Base-by-base conservation (phyloP, 257 asterid genomes). In the Mentha longifolia region DNA sequence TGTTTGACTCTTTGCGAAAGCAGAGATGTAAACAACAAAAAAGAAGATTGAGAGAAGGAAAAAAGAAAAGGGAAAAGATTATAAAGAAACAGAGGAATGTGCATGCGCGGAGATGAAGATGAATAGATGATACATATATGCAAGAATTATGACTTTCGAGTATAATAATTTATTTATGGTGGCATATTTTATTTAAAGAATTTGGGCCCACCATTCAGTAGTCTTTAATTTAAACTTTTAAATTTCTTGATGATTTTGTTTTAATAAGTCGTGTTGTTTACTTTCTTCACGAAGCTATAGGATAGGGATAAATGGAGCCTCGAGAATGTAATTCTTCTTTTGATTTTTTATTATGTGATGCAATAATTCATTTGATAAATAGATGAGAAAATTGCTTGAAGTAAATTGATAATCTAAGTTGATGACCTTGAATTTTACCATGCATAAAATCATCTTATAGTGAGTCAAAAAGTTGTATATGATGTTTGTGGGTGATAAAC, bases 1-100 rank as follows among this genome's bases (percentile, higher is more conserved):
- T 59, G 61, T 80, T 78, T 86, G 82, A 82, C 84, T 71, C 66
- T 69, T 20, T 22, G 55, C 59, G 16, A 64, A 51, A 78, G 79
- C 42, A 37, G 22, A 73, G 78, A 60, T 76, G 66, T 70, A 61
- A n/a, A n/a, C n/a, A n/a, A n/a, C n/a, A n/a, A n/a, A n/a, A n/a
- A 76, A 64, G 82, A 76, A 35, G 39, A 35, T 82, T 74, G 85
- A 77, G 62, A 75, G 66, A 57, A 16, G 55, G 46, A 49, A 8
- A 7, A 4, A 33, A 31, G 12, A 55, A 37, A 65, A 59, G 42
- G 13, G 22, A 15, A 35, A 61, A 50, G 19, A 45, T 45, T 64
- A 3, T 63, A 43, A 52, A 16, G 42, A 57, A 28, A 49, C 3
- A 67, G 30, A 59, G 46, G 6, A 65, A 65, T 65, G 63, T 77